These are phyloP conservation scores for Pichia ethanolica DNA, from an alignment of 805 yeast genomes.

Conservation along the genomic window DNA sequence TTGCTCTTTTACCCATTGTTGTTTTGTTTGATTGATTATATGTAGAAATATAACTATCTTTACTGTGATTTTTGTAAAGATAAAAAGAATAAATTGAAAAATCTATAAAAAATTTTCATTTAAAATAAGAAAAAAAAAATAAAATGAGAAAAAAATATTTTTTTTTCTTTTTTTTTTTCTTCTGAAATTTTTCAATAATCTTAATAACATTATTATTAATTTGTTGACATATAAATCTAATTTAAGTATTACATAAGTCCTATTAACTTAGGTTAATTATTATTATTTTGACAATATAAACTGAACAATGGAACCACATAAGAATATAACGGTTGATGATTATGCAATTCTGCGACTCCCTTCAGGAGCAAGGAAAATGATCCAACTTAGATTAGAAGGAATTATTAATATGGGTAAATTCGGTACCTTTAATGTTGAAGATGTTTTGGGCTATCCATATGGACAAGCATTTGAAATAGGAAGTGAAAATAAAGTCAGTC, in stretches of 20 bases:
- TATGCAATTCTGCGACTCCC: constrained; percentile 70
- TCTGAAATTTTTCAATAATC: too few relatives aligned
- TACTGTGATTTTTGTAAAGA: neutral
- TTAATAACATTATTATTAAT: too few relatives aligned
- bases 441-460: constrained; percentile 69
- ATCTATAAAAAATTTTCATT: too few relatives aligned
- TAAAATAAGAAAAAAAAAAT: too few relatives aligned
- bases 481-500: constrained; percentile 45
- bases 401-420: constrained; percentile 79
- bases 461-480: constrained; percentile 87
- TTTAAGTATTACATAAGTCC: too few relatives aligned
- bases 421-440: constrained; percentile 73
- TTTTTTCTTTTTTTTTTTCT: too few relatives aligned
- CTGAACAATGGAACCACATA: constrained; percentile 4
- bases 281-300: too few relatives aligned
- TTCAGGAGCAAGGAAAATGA: constrained; percentile 68
- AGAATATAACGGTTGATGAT: constrained; percentile 38
- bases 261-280: too few relatives aligned
- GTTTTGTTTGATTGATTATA: neutral
- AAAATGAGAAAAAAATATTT: too few relatives aligned
- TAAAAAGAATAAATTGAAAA: neutral
- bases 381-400: constrained; percentile 55
- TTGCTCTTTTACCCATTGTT: constrained; percentile 88
- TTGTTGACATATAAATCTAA: too few relatives aligned
- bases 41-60: too few relatives aligned